phyloP scores from a whole-genome alignment of 1,139 yeast genomes.

The Geotrichum cucujoidarum region DNA sequence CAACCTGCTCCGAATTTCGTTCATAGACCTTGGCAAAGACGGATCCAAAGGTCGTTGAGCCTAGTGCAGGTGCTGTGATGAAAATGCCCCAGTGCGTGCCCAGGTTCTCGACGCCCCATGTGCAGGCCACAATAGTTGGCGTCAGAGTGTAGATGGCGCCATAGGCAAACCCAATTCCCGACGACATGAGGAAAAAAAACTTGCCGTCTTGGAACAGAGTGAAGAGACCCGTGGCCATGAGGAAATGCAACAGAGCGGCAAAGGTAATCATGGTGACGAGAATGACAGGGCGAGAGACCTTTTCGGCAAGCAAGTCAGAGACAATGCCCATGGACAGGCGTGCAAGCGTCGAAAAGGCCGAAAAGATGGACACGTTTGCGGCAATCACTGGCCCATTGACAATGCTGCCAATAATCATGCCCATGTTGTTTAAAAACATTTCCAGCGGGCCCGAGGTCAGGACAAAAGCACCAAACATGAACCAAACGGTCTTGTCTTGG shows the following conservation, averaged over 20 bases:
- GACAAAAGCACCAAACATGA: constrained; percentile 58
- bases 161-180: constrained; percentile 64
- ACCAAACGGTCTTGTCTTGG: constrained; percentile 59
- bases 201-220: constrained; percentile 28
- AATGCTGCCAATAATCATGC: constrained; percentile 45
- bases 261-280: constrained; percentile 27
- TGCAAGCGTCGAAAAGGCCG: constrained; percentile 55
- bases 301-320: constrained; percentile 46
- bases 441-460: constrained; percentile 82
- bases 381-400: constrained; percentile 37
- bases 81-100: constrained; percentile 94
- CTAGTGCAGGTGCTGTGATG: constrained; percentile 87
- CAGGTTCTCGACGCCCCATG: constrained; percentile 86
- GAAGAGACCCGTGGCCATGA: constrained; percentile 40
- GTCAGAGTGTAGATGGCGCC: constrained; percentile 82
- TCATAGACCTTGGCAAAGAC: constrained; percentile 69
- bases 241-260: constrained; percentile 29
- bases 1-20: constrained; percentile 14
- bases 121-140: constrained; percentile 74
- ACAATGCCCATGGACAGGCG: constrained; percentile 63
- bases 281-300: constrained; percentile 31
- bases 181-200: constrained; percentile 42
- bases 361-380: constrained; percentile 51
- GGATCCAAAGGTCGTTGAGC: constrained; percentile 66
- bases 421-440: constrained; percentile 80